Percentiles rank a stretch among this genome's conserved stretches.
Conservation (phyloP, 129 eudicot species). For the Escallonia rubra region DNA sequence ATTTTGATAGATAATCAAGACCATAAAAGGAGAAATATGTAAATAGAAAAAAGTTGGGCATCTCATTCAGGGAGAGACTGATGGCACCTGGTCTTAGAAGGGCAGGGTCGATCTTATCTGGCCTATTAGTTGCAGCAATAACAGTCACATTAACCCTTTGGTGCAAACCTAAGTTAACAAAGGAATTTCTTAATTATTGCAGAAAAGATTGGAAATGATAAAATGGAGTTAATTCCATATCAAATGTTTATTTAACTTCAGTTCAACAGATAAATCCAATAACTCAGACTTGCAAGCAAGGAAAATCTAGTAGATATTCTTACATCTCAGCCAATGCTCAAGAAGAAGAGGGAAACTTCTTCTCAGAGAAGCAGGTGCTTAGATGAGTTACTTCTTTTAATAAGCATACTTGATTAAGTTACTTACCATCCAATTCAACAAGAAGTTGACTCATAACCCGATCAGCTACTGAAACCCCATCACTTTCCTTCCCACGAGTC, state of each 20-base stretch:
- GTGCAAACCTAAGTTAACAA: conserved; percentile 63
- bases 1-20: conserved; percentile 1
- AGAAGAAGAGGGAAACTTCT: neutral
- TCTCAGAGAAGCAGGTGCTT: neutral
- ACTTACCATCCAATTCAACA: conserved; percentile 89
- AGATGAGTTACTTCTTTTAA: too few relatives aligned
- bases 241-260: neutral
- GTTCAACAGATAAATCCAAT: neutral
- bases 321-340: too few relatives aligned
- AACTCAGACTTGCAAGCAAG: too few relatives aligned
- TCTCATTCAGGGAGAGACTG: conserved; percentile 5
- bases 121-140: conserved; percentile 96
- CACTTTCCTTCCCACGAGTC: conserved; percentile 87
- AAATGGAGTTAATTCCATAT: neutral
- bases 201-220: neutral
- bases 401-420: neutral
- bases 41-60: neutral
- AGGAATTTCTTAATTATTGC: neutral
- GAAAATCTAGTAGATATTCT: too few relatives aligned
- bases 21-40: neutral
- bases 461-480: conserved; percentile 91
- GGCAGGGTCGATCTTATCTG: conserved; percentile 89
- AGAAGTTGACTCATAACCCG: conserved; percentile 96
- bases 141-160: conserved; percentile 80
- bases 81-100: conserved; percentile 89